phyloP scores from a whole-genome alignment of 257 asterid genomes.

The Coffea eugenioides region DNA sequence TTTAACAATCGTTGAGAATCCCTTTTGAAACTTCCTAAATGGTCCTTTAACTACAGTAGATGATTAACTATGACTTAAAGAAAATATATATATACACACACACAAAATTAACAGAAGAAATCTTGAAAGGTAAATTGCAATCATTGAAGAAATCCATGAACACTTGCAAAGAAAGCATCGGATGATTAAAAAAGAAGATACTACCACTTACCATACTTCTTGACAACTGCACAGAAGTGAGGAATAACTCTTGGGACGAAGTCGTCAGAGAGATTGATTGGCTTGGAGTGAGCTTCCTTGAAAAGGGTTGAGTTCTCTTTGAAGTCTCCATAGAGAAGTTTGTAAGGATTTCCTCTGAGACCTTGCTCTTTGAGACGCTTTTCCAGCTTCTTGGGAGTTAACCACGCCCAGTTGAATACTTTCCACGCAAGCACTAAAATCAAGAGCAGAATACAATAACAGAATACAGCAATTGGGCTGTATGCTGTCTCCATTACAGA shows the following conservation, averaged over 20 bases:
- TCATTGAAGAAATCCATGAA: not conserved
- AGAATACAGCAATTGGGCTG: constrained; percentile 1
- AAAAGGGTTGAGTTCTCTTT: constrained; percentile 20
- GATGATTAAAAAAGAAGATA: not conserved
- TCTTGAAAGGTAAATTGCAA: not conserved
- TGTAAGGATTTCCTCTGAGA: constrained; percentile 43
- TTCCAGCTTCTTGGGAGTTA: constrained; percentile 43
- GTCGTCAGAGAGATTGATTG: constrained; percentile 39
- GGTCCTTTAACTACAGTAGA: no score
- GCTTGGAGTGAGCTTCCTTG: constrained; percentile 29
- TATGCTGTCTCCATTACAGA: constrained; percentile 19
- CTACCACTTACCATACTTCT: constrained; percentile 35
- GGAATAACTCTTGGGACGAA: constrained; percentile 29
- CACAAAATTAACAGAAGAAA: no score
- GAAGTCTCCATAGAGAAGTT: constrained; percentile 42
- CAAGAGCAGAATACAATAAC: constrained; percentile 1
- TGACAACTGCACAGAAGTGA: constrained; percentile 15
- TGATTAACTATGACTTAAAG: no score
- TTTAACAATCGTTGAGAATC: no score
- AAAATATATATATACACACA: no score
- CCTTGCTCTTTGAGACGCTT: constrained; percentile 40
- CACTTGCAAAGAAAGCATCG: not conserved
- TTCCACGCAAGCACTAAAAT: constrained; percentile 29
- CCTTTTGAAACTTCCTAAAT: no score
- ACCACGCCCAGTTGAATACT: constrained; percentile 37